Evolutionary conservation across 768 basidiomycete species (phyloP).

Genomic region (Mycena leptocephala): DNA sequence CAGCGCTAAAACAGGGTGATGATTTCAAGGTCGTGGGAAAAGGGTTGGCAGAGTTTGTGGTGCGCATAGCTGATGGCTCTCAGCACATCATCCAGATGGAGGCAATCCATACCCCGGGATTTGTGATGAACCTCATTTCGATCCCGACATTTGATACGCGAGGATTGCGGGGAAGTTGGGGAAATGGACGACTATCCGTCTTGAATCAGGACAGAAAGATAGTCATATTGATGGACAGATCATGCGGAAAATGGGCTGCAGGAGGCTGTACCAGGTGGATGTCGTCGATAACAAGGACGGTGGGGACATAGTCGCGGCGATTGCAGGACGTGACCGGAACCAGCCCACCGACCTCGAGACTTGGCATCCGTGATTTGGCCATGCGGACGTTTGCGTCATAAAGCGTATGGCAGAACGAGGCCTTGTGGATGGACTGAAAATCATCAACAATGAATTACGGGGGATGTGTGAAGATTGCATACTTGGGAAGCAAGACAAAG

Average conservation of each 20-base stretch:
- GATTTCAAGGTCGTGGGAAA: not conserved
- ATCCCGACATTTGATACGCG: slow-evolving; percentile 13
- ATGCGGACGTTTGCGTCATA: not conserved
- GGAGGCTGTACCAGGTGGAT: slow-evolving; percentile 8
- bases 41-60: not conserved
- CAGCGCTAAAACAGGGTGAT: not conserved
- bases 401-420: not conserved
- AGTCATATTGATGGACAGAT: not conserved
- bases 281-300: slow-evolving; percentile 1
- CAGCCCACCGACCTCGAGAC: slow-evolving; percentile 36
- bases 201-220: not conserved
- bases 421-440: slow-evolving; percentile 39
- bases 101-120: not conserved
- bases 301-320: slow-evolving; percentile 1
- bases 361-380: too few relatives aligned
- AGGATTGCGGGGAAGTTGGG: slow-evolving; percentile 1
- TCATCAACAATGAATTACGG: not conserved
- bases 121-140: slow-evolving; percentile 9
- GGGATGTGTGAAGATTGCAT: too few relatives aligned
- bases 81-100: not conserved
- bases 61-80: not conserved
- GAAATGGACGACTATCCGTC: not conserved
- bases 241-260: not conserved
- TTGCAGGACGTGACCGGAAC: slow-evolving; percentile 29
- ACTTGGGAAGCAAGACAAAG: not conserved